phyloP scores from a whole-genome alignment of 495 filamentous ascomycete genomes.

The Aspergillus sclerotiicarbonarius region DNA sequence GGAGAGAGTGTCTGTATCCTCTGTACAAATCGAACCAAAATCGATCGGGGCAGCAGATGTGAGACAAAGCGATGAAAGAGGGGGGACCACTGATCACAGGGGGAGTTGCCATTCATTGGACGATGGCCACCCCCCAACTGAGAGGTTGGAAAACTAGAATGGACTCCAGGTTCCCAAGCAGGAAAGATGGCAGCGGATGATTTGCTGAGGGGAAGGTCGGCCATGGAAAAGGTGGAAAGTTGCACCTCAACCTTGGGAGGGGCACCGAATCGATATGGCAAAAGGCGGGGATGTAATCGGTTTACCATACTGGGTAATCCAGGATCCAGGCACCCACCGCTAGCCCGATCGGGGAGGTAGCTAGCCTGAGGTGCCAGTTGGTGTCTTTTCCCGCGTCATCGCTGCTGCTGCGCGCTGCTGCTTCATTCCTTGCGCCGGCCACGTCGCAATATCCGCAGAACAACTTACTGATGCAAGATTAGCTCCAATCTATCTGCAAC shows the following conservation, averaged over 20 bases:
- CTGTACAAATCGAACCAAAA: too few species aligned
- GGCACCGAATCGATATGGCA: not conserved
- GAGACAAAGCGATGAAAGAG: too few species aligned
- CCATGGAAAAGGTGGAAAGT: too few species aligned
- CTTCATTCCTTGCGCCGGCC: not conserved
- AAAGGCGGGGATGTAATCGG: slow-evolving; percentile 1
- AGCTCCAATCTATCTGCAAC: not conserved
- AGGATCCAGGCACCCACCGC: too few species aligned
- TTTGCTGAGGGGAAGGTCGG: not conserved
- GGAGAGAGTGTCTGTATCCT: too few species aligned
- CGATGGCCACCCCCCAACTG: not conserved
- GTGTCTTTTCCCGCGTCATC: not conserved
- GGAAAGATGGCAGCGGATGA: not conserved
- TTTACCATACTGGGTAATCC: not conserved
- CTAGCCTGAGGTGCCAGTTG: too few species aligned
- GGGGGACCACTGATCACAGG: too few species aligned
- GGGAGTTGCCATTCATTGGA: not conserved
- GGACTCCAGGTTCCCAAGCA: not conserved
- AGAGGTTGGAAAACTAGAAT: not conserved
- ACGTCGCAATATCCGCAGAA: not conserved
- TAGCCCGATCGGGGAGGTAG: too few species aligned
- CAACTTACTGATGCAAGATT: not conserved
- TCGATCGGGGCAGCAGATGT: too few species aligned
- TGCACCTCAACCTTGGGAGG: not conserved
- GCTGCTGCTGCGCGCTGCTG: not conserved